These are phyloP conservation scores for Paspalum notatum DNA, from an alignment of 176 grass and related monocot species.

Conservation along the genomic window DNA sequence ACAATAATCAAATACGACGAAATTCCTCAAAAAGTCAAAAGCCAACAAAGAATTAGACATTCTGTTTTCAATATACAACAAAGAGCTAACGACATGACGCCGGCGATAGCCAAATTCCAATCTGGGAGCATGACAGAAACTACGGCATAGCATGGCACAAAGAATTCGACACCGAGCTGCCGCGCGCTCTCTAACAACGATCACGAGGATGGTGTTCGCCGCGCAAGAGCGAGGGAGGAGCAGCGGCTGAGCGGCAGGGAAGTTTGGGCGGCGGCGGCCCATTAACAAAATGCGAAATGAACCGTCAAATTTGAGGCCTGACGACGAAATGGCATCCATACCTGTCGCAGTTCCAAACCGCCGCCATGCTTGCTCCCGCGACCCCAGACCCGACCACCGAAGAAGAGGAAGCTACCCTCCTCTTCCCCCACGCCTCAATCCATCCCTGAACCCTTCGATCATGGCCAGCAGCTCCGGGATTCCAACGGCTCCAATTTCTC, in stretches of 20 bases:
- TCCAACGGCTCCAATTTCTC: slow-evolving; percentile 28
- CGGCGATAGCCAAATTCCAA: neutral
- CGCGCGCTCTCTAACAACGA: slow-evolving; percentile 12
- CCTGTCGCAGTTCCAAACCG: slow-evolving; percentile 41
- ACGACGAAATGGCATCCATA: slow-evolving; percentile 36
- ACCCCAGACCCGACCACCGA: slow-evolving; percentile 35
- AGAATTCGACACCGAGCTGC: neutral
- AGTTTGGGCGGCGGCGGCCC: neutral
- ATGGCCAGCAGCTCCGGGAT: slow-evolving; percentile 40
- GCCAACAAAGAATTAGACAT: neutral
- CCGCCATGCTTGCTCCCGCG: slow-evolving; percentile 25
- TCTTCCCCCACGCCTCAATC: slow-evolving; percentile 54
- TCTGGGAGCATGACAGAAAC: neutral
- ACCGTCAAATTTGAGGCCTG: neutral
- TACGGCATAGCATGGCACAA: slow-evolving; percentile 1
- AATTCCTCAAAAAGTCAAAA: slow-evolving; percentile 9
- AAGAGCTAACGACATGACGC: slow-evolving; percentile 16
- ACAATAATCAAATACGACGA: neutral
- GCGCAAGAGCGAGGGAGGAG: neutral
- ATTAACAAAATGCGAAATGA: slow-evolving; percentile 31
- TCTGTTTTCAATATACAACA: neutral
- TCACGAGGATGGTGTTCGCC: neutral
- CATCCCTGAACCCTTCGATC: slow-evolving; percentile 56
- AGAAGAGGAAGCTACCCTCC: slow-evolving; percentile 57
- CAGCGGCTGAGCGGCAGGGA: neutral